phyloP scores from a whole-genome alignment of 1,139 yeast genomes.

The Arxiozyma heterogenica region DNA sequence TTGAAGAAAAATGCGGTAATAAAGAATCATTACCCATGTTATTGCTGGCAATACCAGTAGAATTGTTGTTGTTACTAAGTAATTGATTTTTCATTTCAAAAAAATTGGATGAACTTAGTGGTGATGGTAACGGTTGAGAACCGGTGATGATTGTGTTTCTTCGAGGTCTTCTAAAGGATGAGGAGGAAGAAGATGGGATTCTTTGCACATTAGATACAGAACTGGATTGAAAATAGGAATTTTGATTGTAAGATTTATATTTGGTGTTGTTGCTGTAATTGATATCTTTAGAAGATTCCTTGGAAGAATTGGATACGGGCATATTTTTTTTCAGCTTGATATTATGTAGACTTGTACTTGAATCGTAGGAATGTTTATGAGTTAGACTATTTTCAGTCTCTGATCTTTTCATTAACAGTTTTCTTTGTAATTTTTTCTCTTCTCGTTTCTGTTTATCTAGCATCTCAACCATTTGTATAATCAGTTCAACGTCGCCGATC shows the following conservation, averaged over 20 bases:
- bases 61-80: slow-evolving; percentile 10
- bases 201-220: slow-evolving; percentile 5
- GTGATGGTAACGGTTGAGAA: slow-evolving; percentile 78
- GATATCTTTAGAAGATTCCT: not conserved
- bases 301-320: not conserved
- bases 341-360: not conserved
- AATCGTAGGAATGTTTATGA: slow-evolving; percentile 1
- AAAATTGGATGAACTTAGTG: slow-evolving; percentile 43
- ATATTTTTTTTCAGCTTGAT: not conserved
- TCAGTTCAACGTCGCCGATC: slow-evolving; percentile 62
- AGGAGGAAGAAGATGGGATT: slow-evolving; percentile 4
- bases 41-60: not conserved
- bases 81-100: slow-evolving; percentile 29
- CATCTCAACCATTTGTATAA: slow-evolving; percentile 49
- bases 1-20: slow-evolving; percentile 7
- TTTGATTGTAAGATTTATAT: not conserved
- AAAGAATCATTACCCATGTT: slow-evolving; percentile 14
- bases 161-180: slow-evolving; percentile 43
- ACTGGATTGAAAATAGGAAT: not conserved
- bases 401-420: slow-evolving; percentile 12
- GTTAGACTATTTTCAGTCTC: slow-evolving; percentile 4
- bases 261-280: not conserved
- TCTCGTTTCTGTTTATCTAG: slow-evolving; percentile 43
- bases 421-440: slow-evolving; percentile 34
- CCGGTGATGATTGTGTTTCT: slow-evolving; percentile 75